phyloP scores from a whole-genome alignment of 768 basidiomycete species.

The Termitomyces sp. region DNA sequence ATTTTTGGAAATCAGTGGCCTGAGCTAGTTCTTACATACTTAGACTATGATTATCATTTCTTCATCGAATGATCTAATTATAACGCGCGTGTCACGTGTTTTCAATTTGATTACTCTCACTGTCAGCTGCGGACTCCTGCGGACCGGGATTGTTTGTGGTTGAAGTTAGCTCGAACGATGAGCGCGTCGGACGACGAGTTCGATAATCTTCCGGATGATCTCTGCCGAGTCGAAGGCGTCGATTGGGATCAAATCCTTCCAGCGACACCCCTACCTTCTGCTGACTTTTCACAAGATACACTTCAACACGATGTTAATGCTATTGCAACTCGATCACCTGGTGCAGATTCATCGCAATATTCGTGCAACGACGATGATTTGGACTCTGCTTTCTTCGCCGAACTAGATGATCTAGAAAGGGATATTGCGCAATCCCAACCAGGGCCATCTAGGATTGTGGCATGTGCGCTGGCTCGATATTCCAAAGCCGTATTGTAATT shows the following conservation, averaged over 20 bases:
- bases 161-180: neutral
- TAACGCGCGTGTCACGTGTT: conserved; percentile 9
- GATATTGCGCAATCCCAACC: conserved; percentile 15
- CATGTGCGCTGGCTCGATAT: conserved; percentile 9
- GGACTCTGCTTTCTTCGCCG: conserved; percentile 33
- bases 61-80: neutral
- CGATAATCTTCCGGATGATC: conserved; percentile 49
- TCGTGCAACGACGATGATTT: conserved; percentile 29
- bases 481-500: neutral
- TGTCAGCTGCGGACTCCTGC: neutral
- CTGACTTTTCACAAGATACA: conserved; percentile 22
- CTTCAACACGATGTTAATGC: neutral
- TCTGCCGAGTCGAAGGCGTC: conserved; percentile 46
- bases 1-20: neutral
- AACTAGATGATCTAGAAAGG: conserved; percentile 47
- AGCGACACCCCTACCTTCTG: conserved; percentile 10
- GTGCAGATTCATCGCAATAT: conserved; percentile 17
- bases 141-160: neutral
- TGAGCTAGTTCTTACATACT: neutral
- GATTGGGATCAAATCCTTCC: conserved; percentile 40
- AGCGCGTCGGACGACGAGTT: conserved; percentile 49
- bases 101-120: no score
- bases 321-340: conserved; percentile 12
- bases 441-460: neutral
- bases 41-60: no score